Conservation (phyloP, 2,329 filamentous ascomycete species). For the Exserohilum rostratum region DNA sequence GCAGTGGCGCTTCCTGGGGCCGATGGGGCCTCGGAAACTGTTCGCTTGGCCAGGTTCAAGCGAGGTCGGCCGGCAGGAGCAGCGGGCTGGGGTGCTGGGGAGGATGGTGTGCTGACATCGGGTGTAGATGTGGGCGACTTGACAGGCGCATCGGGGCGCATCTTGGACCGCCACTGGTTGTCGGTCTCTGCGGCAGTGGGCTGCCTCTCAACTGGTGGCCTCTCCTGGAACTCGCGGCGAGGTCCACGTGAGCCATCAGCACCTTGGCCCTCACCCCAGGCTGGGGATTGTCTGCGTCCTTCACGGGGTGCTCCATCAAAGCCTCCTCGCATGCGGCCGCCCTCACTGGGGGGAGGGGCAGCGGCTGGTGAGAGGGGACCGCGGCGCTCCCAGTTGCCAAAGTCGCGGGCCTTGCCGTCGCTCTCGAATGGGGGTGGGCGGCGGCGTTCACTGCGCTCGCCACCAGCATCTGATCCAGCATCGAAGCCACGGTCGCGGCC, state of each 20-base stretch:
- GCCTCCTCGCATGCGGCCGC: slow-evolving; percentile 64
- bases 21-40: slow-evolving; percentile 75
- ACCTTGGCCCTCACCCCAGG: slow-evolving; percentile 73
- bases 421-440: slow-evolving; percentile 67
- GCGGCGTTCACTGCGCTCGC: slow-evolving; percentile 72
- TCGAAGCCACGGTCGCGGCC: slow-evolving; percentile 58
- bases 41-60: slow-evolving; percentile 88
- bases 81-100: slow-evolving; percentile 68
- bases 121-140: slow-evolving; percentile 70
- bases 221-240: slow-evolving; percentile 70
- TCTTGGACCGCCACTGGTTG: slow-evolving; percentile 88
- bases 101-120: slow-evolving; percentile 76
- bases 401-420: slow-evolving; percentile 79
- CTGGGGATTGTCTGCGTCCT: slow-evolving; percentile 63
- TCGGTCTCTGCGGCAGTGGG: slow-evolving; percentile 91
- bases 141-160: slow-evolving; percentile 77
- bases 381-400: slow-evolving; percentile 92
- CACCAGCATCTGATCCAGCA: slow-evolving; percentile 56
- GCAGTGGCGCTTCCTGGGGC: slow-evolving; percentile 47
- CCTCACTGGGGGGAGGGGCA: slow-evolving; percentile 57
- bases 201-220: slow-evolving; percentile 68
- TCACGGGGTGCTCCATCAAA: slow-evolving; percentile 51
- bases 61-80: slow-evolving; percentile 73
- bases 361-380: slow-evolving; percentile 80
- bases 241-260: slow-evolving; percentile 82